Conservation (phyloP, 2,329 filamentous ascomycete genomes). For the Colletotrichum chlorophyti region DNA sequence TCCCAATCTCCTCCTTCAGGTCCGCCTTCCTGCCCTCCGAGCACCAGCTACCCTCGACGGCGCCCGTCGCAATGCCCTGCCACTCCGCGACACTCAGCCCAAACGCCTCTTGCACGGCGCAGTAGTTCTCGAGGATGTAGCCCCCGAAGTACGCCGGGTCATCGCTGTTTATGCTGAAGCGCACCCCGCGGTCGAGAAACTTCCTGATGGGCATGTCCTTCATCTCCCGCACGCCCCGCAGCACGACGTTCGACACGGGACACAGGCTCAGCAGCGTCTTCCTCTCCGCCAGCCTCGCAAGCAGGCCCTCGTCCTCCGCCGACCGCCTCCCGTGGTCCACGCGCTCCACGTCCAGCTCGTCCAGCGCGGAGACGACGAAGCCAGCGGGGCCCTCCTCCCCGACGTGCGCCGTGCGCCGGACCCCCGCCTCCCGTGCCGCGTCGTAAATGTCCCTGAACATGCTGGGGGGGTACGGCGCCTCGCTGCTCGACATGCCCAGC, state of each 20-base stretch:
- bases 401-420: constrained; percentile 73
- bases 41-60: constrained; percentile 72
- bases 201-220: constrained; percentile 60
- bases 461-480: constrained; percentile 61
- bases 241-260: constrained; percentile 40
- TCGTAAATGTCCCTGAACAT: constrained; percentile 68
- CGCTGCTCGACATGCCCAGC: constrained; percentile 73
- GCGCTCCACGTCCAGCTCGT: constrained; percentile 65
- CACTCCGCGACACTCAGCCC: constrained; percentile 68
- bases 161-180: constrained; percentile 77
- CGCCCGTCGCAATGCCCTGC: constrained; percentile 66
- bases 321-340: constrained; percentile 80
- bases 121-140: constrained; percentile 79
- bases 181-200: constrained; percentile 69
- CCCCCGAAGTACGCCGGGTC: constrained; percentile 80
- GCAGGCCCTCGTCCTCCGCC: constrained; percentile 63
- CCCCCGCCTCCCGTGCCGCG: constrained; percentile 52
- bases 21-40: constrained; percentile 65
- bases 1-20: constrained; percentile 55
- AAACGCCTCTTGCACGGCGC: constrained; percentile 77
- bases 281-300: constrained; percentile 63
- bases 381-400: constrained; percentile 76
- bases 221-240: constrained; percentile 29
- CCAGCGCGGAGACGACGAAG: constrained; percentile 70
- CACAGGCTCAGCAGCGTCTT: constrained; percentile 52